phyloP scores from a whole-genome alignment of 352 stramenopile species.

The Phytophthora cactorum region DNA sequence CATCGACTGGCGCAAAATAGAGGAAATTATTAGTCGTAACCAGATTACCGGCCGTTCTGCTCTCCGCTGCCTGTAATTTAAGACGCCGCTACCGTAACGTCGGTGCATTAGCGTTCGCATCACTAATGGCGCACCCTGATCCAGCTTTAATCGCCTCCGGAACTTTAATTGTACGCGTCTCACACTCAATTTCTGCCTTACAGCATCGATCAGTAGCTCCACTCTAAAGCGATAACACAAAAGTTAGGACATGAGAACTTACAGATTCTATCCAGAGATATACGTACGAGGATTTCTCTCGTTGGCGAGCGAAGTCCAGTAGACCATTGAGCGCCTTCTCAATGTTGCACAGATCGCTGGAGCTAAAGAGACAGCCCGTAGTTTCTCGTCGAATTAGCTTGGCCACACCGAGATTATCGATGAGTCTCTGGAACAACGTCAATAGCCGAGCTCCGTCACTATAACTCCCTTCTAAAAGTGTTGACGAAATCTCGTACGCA shows the following conservation, averaged over 20 bases:
- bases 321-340: conserved; percentile 69
- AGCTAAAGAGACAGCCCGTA: conserved; percentile 55
- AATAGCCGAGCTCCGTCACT: conserved; percentile 64
- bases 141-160: conserved; percentile 62
- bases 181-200: conserved; percentile 77
- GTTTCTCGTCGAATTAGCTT: conserved; percentile 66
- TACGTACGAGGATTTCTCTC: conserved; percentile 64
- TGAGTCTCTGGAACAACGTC: conserved; percentile 63
- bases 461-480: conserved; percentile 46
- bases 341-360: conserved; percentile 62
- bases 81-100: conserved; percentile 48
- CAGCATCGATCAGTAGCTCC: conserved; percentile 71
- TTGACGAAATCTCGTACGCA: conserved; percentile 59
- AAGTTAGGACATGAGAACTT: conserved; percentile 1
- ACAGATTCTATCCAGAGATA: background rate
- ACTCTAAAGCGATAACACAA: conserved; percentile 25
- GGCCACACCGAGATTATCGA: conserved; percentile 55
- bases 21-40: conserved; percentile 64
- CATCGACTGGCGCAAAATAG: conserved; percentile 57
- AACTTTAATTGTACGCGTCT: conserved; percentile 77
- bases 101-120: conserved; percentile 81
- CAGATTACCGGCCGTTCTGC: conserved; percentile 62
- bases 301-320: conserved; percentile 69
- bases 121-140: conserved; percentile 68
- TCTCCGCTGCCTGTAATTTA: conserved; percentile 36